phyloP scores from a whole-genome alignment of 2,329 filamentous ascomycete species.

The Cyphellophora attinorum region DNA sequence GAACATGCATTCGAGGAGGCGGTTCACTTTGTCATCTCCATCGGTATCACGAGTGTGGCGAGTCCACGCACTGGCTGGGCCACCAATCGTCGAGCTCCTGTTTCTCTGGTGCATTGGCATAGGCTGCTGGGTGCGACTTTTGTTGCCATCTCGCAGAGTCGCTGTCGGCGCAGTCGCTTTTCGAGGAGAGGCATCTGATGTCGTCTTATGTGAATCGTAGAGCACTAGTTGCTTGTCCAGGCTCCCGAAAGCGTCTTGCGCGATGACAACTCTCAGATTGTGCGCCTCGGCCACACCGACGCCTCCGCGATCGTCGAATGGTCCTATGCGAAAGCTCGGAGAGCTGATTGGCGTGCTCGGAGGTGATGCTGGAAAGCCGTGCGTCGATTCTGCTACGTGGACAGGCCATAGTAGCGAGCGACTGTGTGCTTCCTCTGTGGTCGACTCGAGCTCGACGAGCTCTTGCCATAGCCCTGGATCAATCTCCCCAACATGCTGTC shows the following conservation, averaged over 20 bases:
- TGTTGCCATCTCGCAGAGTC: neutral
- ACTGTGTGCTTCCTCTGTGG: constrained; percentile 40
- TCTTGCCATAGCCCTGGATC: constrained; percentile 12
- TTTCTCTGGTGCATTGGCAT: constrained; percentile 27
- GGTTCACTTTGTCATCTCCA: constrained; percentile 41
- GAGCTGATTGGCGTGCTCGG: constrained; percentile 25
- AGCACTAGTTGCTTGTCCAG: constrained; percentile 36
- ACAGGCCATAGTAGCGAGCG: constrained; percentile 38
- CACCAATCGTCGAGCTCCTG: constrained; percentile 36
- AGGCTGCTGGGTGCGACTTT: constrained; percentile 1
- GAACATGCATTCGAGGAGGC: constrained; percentile 50
- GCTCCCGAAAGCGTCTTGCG: constrained; percentile 38
- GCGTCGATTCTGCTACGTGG: constrained; percentile 28
- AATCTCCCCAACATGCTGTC: constrained; percentile 14
- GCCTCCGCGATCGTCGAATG: constrained; percentile 38
- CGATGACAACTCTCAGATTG: constrained; percentile 37
- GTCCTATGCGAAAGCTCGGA: constrained; percentile 31
- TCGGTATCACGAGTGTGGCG: constrained; percentile 20
- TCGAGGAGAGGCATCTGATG: constrained; percentile 1
- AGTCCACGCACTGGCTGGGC: constrained; percentile 25
- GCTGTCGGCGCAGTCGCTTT: neutral
- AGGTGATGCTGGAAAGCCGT: constrained; percentile 31
- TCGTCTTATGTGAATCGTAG: constrained; percentile 29
- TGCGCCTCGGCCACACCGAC: constrained; percentile 34
- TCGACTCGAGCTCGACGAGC: constrained; percentile 26